Evolutionary conservation across 169 alveolate genomes (phyloP), one percentile per base, ranked within the genome.

Genomic region (Cryptosporidium andersoni): DNA sequence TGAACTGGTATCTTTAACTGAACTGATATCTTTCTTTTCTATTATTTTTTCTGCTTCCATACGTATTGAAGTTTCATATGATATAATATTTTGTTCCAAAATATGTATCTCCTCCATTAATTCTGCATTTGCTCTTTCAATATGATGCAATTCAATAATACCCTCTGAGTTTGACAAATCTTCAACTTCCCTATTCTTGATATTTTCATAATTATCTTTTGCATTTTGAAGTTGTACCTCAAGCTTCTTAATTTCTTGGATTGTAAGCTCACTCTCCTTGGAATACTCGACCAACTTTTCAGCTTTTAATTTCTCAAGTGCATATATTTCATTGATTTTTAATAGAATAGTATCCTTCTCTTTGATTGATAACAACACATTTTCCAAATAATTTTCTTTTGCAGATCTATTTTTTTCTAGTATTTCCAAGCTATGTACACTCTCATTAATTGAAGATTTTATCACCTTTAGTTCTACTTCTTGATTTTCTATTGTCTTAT

Each of bases 401-500:
- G 25, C 0, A 25, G 0, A 0, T 25, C 25, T 40, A 60, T 64
- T 37, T 45, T 65, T 64, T 51, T 81, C 66, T 47, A 6, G 47
- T 8, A 48, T 80, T 74, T 51, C 48, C 52, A 36, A 25, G 11
- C 51, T 68, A 53, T 25, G 5, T 51, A 74, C 34, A n/a, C 64
- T 56, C n/a, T 64, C 2, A 25, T n/a, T 2, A 14, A 11, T 34
- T 34, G n/a, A 37, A n/a, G 16, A 34, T 16, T 16, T 34, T 4
- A n/a, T n/a, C 8, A 16, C 45, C 25, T 12, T 12, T 0, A 74
- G 37, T 9, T 74, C 53, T 3, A 3, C 5, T n/a, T 12, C 12
- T 4, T 34, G 37, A 34, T 45, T 55, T 55, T 74, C 64, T 12
- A 49, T 49, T 8, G 25, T 25, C 25, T 25, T 25, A 25, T 25